phyloP scores from a whole-genome alignment of 768 basidiomycete genomes.

The Rhizopogon sp. region DNA sequence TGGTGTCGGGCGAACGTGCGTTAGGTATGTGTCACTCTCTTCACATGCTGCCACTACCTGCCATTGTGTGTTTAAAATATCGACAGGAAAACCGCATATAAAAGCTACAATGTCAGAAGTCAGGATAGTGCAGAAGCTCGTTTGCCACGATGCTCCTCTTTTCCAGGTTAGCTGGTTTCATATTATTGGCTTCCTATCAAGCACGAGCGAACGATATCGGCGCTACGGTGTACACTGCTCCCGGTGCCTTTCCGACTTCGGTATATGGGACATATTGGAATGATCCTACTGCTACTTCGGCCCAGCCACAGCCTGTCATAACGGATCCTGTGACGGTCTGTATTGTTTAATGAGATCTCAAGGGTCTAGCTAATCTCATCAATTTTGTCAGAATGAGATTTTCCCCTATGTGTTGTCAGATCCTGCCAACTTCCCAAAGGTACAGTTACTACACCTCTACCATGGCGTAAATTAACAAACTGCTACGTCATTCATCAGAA shows the following conservation, averaged over 20 bases:
- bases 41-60: not conserved
- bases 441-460: conserved; percentile 4
- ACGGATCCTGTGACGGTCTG: conserved; percentile 61
- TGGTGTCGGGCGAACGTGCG: not conserved
- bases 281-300: conserved; percentile 60
- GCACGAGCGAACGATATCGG: conserved; percentile 8
- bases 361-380: not conserved
- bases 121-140: not conserved
- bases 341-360: conserved; percentile 5
- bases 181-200: conserved; percentile 6
- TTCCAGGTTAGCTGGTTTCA: conserved; percentile 7
- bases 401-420: conserved; percentile 58
- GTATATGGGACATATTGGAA: conserved; percentile 62
- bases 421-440: conserved; percentile 53
- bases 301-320: conserved; percentile 66
- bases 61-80: not conserved
- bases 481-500: conserved; percentile 20
- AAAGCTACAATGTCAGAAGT: not conserved
- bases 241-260: conserved; percentile 60
- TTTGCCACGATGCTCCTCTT: conserved; percentile 11
- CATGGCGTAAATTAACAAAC: not conserved
- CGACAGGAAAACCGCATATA: not conserved
- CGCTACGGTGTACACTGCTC: conserved; percentile 48
- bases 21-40: not conserved
- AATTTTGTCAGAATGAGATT: conserved; percentile 38